A percentile compares a stretch with the other conserved stretches of the same genome.
These are phyloP conservation scores for Bretschneidera sinensis DNA, from an alignment of 345 rosid genomes.

Conservation along the genomic window DNA sequence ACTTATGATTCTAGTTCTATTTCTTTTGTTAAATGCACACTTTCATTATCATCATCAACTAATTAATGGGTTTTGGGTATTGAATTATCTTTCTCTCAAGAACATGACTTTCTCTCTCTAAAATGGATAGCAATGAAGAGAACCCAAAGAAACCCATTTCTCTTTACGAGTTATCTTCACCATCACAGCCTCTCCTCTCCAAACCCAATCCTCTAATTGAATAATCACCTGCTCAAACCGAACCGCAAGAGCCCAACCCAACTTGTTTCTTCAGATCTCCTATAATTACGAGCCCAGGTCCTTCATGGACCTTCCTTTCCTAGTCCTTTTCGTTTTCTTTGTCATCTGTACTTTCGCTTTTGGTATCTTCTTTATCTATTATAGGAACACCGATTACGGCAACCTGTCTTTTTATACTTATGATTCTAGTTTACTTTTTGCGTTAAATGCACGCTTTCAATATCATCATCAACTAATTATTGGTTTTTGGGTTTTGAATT, in stretches of 20 bases:
- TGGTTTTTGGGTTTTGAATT: conserved; percentile 20
- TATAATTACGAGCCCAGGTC: conserved; percentile 67
- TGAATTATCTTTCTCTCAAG: too few species aligned
- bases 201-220: conserved; percentile 41
- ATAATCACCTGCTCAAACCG: conserved; percentile 30
- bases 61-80: conserved; percentile 19
- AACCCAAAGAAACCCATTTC: conserved; percentile 37
- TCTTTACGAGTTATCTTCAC: conserved; percentile 39
- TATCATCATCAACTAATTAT: background rate
- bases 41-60: conserved; percentile 7
- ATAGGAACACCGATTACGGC: conserved; percentile 47
- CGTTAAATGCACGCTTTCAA: conserved; percentile 28
- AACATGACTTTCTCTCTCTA: too few species aligned
- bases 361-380: conserved; percentile 66
- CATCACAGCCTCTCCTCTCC: conserved; percentile 68
- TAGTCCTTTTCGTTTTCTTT: conserved; percentile 58
- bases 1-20: conserved; percentile 39
- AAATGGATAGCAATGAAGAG: conserved; percentile 62
- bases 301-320: conserved; percentile 71
- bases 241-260: conserved; percentile 48
- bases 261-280: conserved; percentile 82
- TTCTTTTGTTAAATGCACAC: conserved; percentile 47
- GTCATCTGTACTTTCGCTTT: conserved; percentile 63
- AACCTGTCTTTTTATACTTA: conserved; percentile 51
- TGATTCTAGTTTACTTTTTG: conserved; percentile 51